Percentiles rank a stretch among this genome's conserved stretches.
These are phyloP conservation scores for Acanthamoeba sp. DNA, from an alignment of 208 protist genomes.

Conservation along the genomic window DNA sequence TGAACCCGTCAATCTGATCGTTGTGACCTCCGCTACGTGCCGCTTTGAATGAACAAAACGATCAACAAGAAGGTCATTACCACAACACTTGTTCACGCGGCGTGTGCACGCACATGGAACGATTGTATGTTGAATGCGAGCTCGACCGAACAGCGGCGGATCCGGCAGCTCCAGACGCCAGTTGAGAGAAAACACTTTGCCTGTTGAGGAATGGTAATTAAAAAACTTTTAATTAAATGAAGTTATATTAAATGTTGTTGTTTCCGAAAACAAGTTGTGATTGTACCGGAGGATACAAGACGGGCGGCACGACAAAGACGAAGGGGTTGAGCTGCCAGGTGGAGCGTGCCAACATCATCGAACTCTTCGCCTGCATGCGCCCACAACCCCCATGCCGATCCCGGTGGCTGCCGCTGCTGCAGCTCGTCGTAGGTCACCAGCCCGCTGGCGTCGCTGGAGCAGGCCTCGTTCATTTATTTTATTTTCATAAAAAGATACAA, in stretches of 20 bases:
- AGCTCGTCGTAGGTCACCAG: background rate
- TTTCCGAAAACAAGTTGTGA: background rate
- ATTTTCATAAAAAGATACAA: no score
- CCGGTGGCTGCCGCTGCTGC: background rate
- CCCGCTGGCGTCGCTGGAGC: no score
- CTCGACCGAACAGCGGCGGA: background rate
- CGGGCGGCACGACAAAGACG: background rate
- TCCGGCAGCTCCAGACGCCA: background rate
- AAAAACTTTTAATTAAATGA: no score
- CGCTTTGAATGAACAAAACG: background rate
- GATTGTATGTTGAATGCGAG: background rate
- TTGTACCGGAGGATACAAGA: background rate
- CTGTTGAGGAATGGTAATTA: no score
- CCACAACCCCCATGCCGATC: background rate
- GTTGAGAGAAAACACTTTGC: conserved; percentile 3
- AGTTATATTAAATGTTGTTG: background rate
- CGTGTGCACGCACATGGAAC: background rate
- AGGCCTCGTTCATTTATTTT: no score
- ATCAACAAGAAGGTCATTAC: background rate
- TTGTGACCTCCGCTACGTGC: background rate
- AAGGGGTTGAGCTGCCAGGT: background rate
- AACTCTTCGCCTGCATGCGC: no score
- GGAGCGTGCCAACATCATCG: background rate
- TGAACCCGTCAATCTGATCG: background rate
- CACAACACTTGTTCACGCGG: no score